Evolutionary conservation across 2,329 filamentous ascomycete genomes (phyloP), one percentile per base, ranked within the genome.

Genomic region (Triangularia setosa): DNA sequence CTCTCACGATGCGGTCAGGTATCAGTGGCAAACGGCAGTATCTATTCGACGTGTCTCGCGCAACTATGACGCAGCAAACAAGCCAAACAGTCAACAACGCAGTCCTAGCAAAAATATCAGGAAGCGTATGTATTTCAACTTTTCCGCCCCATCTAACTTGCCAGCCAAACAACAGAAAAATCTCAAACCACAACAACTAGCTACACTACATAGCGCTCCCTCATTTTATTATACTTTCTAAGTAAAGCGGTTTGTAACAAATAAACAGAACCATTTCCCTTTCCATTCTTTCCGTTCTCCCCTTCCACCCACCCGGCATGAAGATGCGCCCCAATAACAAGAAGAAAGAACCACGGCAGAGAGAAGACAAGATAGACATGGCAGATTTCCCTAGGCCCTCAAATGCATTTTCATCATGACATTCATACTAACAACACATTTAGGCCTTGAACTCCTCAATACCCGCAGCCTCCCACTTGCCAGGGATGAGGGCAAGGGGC

Each of bases 401-500:
- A 48, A 48, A 48, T 55, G 52, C 23, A 55, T 55, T 55, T 55
- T 28, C 14, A 52, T 44, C 30, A 63, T 62, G 52, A 60, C 25
- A 27, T 55, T 28, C 24, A 52, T 44, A 25, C 61, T 62, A 35
- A 60, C 24, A 25, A n/a, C 24, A 55, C 25, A 55, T 61, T 78
- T 83, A 87, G 75, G 73, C 82, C 74, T 80, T 79, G 79, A 88
- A 89, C 79, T 89, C 87, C 77, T 84, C 78, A 60, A 83, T 78
- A 59, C 82, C 83, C 78, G 83, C 84, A 76, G 83, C 80, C 77
- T 87, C 86, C 81, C 84, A 85, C 77, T 83, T 84, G 70, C 87
- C 87, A 33, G 86, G 85, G 68, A 89, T 71, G 55, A 98, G 89
- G 56, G 94, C 95, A 77, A 98, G 83, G 63, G 95, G 94, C 70